Percentiles rank a stretch among this genome's conserved stretches.
These are phyloP conservation scores for Sphenostylis stenocarpa DNA, from an alignment of 306 rosid genomes.

Conservation along the genomic window DNA sequence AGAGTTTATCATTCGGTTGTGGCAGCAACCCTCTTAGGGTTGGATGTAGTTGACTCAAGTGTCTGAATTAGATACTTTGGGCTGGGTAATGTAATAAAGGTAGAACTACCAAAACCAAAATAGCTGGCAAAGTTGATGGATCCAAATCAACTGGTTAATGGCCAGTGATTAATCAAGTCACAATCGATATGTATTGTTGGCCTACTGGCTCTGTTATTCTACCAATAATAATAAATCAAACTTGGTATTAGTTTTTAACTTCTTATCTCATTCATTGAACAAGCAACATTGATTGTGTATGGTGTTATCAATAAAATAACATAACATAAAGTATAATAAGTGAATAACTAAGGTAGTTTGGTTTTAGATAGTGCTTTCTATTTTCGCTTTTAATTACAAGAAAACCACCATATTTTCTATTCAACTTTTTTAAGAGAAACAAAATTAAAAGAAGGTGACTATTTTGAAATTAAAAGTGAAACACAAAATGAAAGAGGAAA, in stretches of 20 bases:
- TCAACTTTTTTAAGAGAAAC: background rate
- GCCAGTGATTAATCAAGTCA: slow-evolving; percentile 18
- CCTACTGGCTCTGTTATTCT: slow-evolving; percentile 5
- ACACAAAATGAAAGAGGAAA: background rate
- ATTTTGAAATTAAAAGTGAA: background rate
- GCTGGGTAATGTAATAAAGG: slow-evolving; percentile 4
- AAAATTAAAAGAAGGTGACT: background rate
- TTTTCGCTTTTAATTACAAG: background rate
- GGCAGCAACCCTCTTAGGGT: background rate
- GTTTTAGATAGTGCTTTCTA: background rate
- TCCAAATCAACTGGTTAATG: slow-evolving; percentile 23
- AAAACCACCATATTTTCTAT: background rate
- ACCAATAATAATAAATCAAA: slow-evolving; percentile 9
- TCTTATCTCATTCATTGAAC: background rate
- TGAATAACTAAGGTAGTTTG: background rate
- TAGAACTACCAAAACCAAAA: background rate
- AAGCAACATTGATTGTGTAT: background rate
- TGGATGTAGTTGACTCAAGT: slow-evolving; percentile 23
- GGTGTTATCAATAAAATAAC: background rate
- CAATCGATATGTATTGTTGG: background rate
- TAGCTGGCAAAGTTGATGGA: slow-evolving; percentile 29
- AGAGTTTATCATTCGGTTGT: background rate
- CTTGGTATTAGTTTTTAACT: slow-evolving; percentile 15
- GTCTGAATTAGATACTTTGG: background rate
- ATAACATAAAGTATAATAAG: background rate